Evolutionary conservation across 805 yeast species (phyloP), one percentile per base, ranked within the genome.

Genomic region (Brettanomyces nanus): DNA sequence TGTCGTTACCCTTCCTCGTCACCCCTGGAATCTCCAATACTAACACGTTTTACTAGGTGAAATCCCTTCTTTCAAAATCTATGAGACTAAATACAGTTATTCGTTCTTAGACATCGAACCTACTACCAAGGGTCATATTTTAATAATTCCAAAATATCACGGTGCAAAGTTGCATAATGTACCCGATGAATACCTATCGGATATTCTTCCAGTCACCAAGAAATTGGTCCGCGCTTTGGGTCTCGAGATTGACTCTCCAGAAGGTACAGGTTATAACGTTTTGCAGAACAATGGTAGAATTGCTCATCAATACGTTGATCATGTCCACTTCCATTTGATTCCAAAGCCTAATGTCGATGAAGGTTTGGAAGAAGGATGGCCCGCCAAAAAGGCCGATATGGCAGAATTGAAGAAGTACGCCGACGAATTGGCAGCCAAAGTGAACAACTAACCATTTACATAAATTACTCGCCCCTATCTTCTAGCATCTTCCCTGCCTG

Each of bases 51-150:
- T 36, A 14, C n/a, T 30, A 76, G 94, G 96, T 39, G 97, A 92
- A 52, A 92, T 90, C 54, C 98, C 98, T 25, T 84, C 94, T 2
- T 77, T 85, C 68, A 92, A 90, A 60, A 64, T 90, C 45, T 71
- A 83, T 52, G 98, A 90, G 61, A 85, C 97, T n/a, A 69, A 80
- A 42, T 69, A 73, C 51, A 63, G 85, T 3, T 85, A 71, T 54
- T 85, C 97, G 0, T 92, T 90, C 59, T 68, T 92, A 52, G 98
- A 90, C 54, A 89, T 90, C 54, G 92, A 86, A 50, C 97, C 98
- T 45, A 84, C 90, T 14, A 68, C 95, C 7, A 74, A 76, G 52
- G 96, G 95, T 20, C 98, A 90, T 58, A 75, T 90, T 23, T 66
- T 90, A 52, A 77, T 90, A 39, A 87, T 90, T 51, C 97, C 98